Percentiles rank a stretch among this genome's conserved stretches.
Evolutionary conservation across 768 basidiomycete genomes (phyloP).

Genomic region (Pisolithus tinctorius): DNA sequence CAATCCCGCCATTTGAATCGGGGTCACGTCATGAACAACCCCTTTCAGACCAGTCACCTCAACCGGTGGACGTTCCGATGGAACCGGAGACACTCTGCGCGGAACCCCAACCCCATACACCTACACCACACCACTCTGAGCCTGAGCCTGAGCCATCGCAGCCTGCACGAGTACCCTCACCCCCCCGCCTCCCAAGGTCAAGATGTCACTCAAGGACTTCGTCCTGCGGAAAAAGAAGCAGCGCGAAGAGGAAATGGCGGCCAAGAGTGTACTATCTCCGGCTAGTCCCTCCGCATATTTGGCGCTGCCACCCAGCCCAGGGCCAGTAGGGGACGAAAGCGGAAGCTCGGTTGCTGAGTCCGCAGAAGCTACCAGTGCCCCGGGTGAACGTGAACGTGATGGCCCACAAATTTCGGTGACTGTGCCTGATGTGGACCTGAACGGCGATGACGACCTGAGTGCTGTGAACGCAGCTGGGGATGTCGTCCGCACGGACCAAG

Average conservation of each 20-base stretch:
- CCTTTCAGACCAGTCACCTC: background rate
- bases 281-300: conserved; percentile 4
- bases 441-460: too few species aligned
- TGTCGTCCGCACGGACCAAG: too few species aligned
- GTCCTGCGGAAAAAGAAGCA: conserved; percentile 48
- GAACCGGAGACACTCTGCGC: background rate
- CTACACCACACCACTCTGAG: conserved; percentile 8
- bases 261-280: conserved; percentile 22
- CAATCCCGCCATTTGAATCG: background rate
- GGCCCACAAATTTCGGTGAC: too few species aligned
- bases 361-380: too few species aligned
- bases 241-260: conserved; percentile 38
- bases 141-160: conserved; percentile 7
- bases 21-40: too few species aligned
- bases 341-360: conserved; percentile 3
- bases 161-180: conserved; percentile 16
- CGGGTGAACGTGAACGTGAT: background rate
- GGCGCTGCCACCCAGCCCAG: conserved; percentile 16
- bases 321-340: conserved; percentile 14
- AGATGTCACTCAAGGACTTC: conserved; percentile 53
- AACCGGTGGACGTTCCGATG: background rate
- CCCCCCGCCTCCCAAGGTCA: conserved; percentile 42
- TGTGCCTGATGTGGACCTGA: too few species aligned
- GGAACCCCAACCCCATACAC: background rate
- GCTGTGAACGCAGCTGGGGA: too few species aligned